Evolutionary conservation across 2,329 filamentous ascomycete species (phyloP).

Genomic region (Fusarium graminum): DNA sequence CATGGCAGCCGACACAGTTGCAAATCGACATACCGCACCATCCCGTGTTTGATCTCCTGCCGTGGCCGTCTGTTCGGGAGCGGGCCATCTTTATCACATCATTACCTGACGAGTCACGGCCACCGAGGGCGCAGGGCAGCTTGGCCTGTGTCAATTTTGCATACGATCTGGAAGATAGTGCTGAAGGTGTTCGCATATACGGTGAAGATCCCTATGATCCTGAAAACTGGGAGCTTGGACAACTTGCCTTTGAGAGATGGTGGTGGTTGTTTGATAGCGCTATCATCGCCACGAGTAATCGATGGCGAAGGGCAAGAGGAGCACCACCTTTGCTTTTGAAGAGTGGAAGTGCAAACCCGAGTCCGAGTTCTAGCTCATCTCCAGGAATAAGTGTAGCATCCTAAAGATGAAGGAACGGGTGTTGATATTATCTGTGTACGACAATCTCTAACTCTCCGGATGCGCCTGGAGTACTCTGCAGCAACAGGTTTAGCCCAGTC

Average conservation of each 20-base stretch:
- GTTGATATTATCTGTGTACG: neutral
- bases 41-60: slow-evolving; percentile 68
- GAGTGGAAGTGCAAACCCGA: slow-evolving; percentile 10
- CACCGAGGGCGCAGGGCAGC: slow-evolving; percentile 60
- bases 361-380: slow-evolving; percentile 11
- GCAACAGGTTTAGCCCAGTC: neutral
- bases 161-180: slow-evolving; percentile 68
- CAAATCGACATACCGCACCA: slow-evolving; percentile 67
- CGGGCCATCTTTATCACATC: slow-evolving; percentile 65
- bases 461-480: neutral
- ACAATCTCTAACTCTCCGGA: neutral
- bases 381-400: slow-evolving; percentile 7
- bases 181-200: slow-evolving; percentile 65
- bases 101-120: slow-evolving; percentile 62
- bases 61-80: slow-evolving; percentile 68
- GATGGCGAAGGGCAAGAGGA: slow-evolving; percentile 62
- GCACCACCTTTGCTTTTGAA: slow-evolving; percentile 51
- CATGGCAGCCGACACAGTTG: slow-evolving; percentile 64
- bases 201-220: slow-evolving; percentile 63
- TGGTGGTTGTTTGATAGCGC: slow-evolving; percentile 70
- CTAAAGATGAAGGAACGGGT: neutral
- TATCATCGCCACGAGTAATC: slow-evolving; percentile 67
- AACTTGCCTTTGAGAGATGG: slow-evolving; percentile 70
- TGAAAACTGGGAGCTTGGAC: slow-evolving; percentile 68
- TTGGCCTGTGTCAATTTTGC: slow-evolving; percentile 65